A percentile compares a stretch with the other conserved stretches of the same genome.
Conservation (phyloP, 2,329 filamentous ascomycete genomes). For the Pseudocercospora pini-densiflorae region DNA sequence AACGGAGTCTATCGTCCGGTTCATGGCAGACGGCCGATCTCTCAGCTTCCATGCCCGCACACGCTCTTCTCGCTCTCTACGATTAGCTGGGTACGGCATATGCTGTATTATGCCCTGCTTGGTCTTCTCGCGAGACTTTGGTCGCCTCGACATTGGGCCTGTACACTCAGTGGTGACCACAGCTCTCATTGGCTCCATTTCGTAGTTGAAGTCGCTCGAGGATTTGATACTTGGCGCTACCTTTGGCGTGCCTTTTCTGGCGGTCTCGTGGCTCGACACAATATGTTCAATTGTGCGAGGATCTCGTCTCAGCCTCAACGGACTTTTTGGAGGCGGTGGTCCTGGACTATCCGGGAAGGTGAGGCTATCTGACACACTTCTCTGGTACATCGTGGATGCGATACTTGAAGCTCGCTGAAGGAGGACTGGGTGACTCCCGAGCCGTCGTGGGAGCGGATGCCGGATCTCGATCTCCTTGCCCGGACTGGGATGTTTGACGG, state of each 20-base stretch:
- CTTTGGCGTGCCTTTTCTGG: conserved; percentile 32
- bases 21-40: conserved; percentile 32
- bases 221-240: conserved; percentile 38
- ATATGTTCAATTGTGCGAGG: conserved; percentile 35
- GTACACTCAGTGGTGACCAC: conserved; percentile 40
- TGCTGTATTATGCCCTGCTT: conserved; percentile 20
- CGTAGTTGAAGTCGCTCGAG: conserved; percentile 33
- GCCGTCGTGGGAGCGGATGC: conserved; percentile 36
- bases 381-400: conserved; percentile 32
- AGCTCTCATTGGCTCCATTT: conserved; percentile 31
- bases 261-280: conserved; percentile 24
- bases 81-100: conserved; percentile 25
- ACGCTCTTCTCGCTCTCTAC: conserved; percentile 39
- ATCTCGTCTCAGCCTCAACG: conserved; percentile 35
- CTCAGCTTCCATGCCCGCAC: conserved; percentile 41
- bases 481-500: conserved; percentile 34
- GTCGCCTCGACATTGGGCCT: conserved; percentile 38
- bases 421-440: conserved; percentile 38
- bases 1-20: conserved; percentile 34
- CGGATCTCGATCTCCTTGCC: conserved; percentile 36
- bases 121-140: conserved; percentile 33
- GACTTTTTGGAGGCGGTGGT: conserved; percentile 41
- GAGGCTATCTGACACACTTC: conserved; percentile 35
- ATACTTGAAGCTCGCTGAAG: conserved; percentile 40
- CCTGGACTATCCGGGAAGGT: conserved; percentile 32